These are phyloP conservation scores for Medicago ruthenica DNA, from an alignment of 306 rosid species.

Conservation along the genomic window DNA sequence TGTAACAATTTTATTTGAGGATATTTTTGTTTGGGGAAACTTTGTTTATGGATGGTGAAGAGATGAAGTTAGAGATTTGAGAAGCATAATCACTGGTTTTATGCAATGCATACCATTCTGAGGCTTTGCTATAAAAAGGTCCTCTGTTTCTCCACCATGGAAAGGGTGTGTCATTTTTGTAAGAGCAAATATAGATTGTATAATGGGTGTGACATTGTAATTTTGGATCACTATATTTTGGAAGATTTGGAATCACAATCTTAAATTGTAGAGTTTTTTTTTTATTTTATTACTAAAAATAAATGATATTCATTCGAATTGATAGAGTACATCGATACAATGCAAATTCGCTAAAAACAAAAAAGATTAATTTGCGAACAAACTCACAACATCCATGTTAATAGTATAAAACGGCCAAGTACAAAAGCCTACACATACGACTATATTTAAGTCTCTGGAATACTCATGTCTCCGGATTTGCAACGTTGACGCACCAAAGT, in stretches of 20 bases:
- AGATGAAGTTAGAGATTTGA: slow-evolving; percentile 12
- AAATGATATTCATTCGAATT: too few relatives aligned
- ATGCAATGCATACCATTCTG: background rate
- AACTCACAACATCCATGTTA: too few relatives aligned
- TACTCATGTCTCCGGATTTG: too few relatives aligned
- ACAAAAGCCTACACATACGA: too few relatives aligned
- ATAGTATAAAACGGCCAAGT: too few relatives aligned
- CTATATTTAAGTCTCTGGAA: too few relatives aligned
- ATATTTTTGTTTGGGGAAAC: background rate
- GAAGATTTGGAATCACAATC: background rate
- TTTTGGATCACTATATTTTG: background rate
- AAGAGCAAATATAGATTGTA: background rate
- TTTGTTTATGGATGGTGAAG: slow-evolving; percentile 16
- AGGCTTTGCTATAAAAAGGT: slow-evolving; percentile 3
- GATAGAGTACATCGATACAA: too few relatives aligned
- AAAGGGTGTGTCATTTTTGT: background rate
- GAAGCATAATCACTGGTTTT: slow-evolving; percentile 17
- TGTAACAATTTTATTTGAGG: background rate
- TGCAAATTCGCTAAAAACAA: too few relatives aligned
- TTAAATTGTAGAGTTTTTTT: too few relatives aligned
- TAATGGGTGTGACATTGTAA: background rate
- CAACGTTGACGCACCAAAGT: too few relatives aligned
- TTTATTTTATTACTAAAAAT: too few relatives aligned
- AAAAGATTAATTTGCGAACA: too few relatives aligned
- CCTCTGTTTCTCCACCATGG: background rate